phyloP scores from a whole-genome alignment of 2,329 filamentous ascomycete species.

The Parascedosporium putredinis region DNA sequence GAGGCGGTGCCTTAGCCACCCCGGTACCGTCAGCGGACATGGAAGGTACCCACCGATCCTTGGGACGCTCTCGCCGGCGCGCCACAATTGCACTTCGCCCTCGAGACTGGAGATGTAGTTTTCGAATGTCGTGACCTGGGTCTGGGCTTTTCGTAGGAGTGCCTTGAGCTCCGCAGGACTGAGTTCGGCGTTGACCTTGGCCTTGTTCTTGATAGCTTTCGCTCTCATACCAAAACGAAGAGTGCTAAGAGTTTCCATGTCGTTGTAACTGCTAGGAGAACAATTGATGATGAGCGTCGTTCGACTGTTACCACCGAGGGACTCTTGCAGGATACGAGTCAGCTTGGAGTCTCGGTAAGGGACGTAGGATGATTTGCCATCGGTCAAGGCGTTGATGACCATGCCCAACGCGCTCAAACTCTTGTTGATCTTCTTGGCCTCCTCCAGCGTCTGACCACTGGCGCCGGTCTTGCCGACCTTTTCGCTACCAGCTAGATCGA shows the following conservation, averaged over 20 bases:
- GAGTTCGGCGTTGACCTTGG: constrained; percentile 97
- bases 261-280: constrained; percentile 98
- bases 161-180: constrained; percentile 92
- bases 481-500: constrained; percentile 95
- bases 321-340: constrained; percentile 94
- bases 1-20: constrained; percentile 22
- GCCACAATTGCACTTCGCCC: constrained; percentile 77
- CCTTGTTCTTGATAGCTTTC: constrained; percentile 99
- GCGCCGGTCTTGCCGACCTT: constrained; percentile 98
- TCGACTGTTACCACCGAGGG: constrained; percentile 89
- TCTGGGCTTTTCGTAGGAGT: constrained; percentile 84
- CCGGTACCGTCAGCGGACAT: constrained; percentile 37
- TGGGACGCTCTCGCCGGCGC: constrained; percentile 76
- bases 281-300: constrained; percentile 99
- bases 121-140: constrained; percentile 80
- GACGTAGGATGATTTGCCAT: constrained; percentile 92
- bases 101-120: constrained; percentile 76
- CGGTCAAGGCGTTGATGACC: constrained; percentile 96
- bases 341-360: constrained; percentile 98
- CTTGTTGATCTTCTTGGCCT: constrained; percentile 99
- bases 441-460: constrained; percentile 91
- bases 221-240: constrained; percentile 90
- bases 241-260: constrained; percentile 85
- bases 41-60: constrained; percentile 74
- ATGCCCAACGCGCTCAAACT: constrained; percentile 95